phyloP scores from a whole-genome alignment of 2,329 filamentous ascomycete species.

The Aspergillus fijiensis region DNA sequence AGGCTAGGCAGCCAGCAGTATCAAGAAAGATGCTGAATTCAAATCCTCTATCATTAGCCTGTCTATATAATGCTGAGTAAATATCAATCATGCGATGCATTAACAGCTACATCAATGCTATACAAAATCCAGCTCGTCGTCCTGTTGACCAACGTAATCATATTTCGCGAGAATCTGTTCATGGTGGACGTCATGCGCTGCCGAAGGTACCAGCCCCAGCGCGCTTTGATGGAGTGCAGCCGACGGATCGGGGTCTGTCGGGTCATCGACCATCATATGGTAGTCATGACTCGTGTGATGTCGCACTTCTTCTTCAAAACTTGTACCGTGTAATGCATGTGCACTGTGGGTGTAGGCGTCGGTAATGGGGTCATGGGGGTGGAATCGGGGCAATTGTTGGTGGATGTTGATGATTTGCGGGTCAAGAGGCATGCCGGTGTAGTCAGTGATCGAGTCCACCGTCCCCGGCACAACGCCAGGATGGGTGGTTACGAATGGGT shows the following conservation, averaged over 20 bases:
- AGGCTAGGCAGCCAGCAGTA: too few relatives aligned
- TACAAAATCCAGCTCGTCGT: conserved; percentile 32
- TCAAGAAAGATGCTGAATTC: too few relatives aligned
- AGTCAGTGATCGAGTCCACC: conserved; percentile 42
- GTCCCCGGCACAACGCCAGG: conserved; percentile 36
- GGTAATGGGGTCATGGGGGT: conserved; percentile 38
- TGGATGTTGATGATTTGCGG: conserved; percentile 60
- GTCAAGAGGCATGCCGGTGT: conserved; percentile 57
- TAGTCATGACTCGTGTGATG: conserved; percentile 41
- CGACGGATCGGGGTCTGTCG: conserved; percentile 35
- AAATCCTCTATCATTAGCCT: too few relatives aligned
- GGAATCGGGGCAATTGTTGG: conserved; percentile 44
- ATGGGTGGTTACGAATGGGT: conserved; percentile 34
- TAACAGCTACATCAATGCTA: background rate
- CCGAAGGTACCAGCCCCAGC: conserved; percentile 40
- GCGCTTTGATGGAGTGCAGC: conserved; percentile 37
- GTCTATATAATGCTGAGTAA: too few relatives aligned
- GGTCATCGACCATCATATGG: conserved; percentile 45
- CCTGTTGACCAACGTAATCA: conserved; percentile 39
- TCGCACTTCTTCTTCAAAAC: conserved; percentile 41
- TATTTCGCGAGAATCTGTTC: conserved; percentile 42
- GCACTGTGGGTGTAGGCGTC: conserved; percentile 35
- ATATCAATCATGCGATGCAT: background rate
- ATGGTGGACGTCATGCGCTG: conserved; percentile 41
- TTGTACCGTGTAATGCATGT: conserved; percentile 32